phyloP scores from a whole-genome alignment of 345 rosid species.

The Euphorbia pulcherrima region DNA sequence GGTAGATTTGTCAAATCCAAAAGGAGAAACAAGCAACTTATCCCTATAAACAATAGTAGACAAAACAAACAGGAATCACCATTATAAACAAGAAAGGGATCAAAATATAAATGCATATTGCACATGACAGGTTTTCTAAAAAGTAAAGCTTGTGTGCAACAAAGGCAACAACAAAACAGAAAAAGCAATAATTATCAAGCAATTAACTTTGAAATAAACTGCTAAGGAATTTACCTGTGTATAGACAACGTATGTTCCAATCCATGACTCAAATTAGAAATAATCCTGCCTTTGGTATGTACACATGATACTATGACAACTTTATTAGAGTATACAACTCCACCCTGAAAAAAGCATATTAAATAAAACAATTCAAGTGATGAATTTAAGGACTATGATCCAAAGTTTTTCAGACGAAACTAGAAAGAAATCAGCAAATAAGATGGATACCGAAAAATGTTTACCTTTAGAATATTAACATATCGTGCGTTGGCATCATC shows the following conservation, averaged over 20 bases:
- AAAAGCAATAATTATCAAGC: background rate
- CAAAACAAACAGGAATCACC: conserved; percentile 6
- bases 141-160: too few relatives aligned
- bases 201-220: background rate
- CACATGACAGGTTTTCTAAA: background rate
- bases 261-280: conserved; percentile 45
- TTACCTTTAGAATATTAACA: conserved; percentile 69
- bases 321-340: conserved; percentile 73
- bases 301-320: conserved; percentile 52
- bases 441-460: conserved; percentile 1
- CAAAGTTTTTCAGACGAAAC: background rate
- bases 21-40: conserved; percentile 57
- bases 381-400: background rate
- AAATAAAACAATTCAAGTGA: conserved; percentile 2
- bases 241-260: conserved; percentile 51
- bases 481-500: conserved; percentile 53
- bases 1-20: conserved; percentile 45
- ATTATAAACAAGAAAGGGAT: background rate
- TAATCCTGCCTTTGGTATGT: conserved; percentile 46
- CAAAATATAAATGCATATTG: background rate
- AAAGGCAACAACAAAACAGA: too few relatives aligned
- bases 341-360: conserved; percentile 53
- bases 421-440: conserved; percentile 12
- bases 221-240: conserved; percentile 41
- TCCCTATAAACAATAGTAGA: conserved; percentile 42